Base-by-base conservation (phyloP, 306 rosid genomes). In the Gillenia trifoliata region DNA sequence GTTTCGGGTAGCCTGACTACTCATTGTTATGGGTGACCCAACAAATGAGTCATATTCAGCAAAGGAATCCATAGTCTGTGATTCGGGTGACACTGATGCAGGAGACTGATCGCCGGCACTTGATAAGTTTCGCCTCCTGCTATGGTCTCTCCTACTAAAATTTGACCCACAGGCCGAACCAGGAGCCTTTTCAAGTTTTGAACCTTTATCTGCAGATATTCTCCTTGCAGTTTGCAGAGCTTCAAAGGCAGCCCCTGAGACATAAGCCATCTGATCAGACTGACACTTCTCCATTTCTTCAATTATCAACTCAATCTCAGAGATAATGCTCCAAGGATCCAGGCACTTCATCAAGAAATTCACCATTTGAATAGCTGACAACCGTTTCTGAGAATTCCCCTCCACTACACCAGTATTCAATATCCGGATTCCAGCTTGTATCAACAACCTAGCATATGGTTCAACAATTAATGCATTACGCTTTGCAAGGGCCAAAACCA, bases 241-340 rank as follows among this genome's bases (percentile, higher is more conserved):
- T 82, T 93, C 98, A 82, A 77, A 89, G 23, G 98, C 97, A 67
- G 97, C 97, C 31, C 94, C 96, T 76, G 73, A 84, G 61, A 94
- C 92, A 75, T 73, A 90, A 6, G 88, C 91, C 96, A 88, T 91
- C 85, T 79, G 85, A 71, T 94, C 96, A 9, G 85, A 87, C 25
- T 88, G 94, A n/a, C 93, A 87, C 76, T 80, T 83, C 68, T 90
- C 89, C 96, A 94, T 91, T 86, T 79, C 95, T 87, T 87, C 88
- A 77, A 83, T 87, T 73, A 94, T 78, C 77, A 77, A 54, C 56
- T 87, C 87, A 64, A 90, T 84, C 82, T 93, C 97, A 0, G 98
- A 93, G 69, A 72, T 83, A 65, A 88, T 78, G 81, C 96, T 88
- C 85, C 96, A 80, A 1, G 89, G 88, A 71, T 94, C 98, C 49